These are phyloP conservation scores for Xylariaceae sp. DNA, from an alignment of 2,329 filamentous ascomycete genomes.

Conservation along the genomic window DNA sequence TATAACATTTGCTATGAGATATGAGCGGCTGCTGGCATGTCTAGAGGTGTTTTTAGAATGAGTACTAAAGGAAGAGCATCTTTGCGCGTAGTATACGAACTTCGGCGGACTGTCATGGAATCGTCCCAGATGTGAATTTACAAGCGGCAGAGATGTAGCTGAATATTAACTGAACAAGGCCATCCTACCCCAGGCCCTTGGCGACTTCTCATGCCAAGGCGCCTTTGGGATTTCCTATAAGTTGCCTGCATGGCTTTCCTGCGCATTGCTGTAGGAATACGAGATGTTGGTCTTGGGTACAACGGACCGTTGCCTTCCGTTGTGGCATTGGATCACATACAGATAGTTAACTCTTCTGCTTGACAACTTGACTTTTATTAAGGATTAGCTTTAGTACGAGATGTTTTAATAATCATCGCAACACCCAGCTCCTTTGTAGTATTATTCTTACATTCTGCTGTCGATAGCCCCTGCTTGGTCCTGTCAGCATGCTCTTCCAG, in stretches of 20 bases:
- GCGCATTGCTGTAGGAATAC: conserved; percentile 14
- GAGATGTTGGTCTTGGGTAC: conserved; percentile 6
- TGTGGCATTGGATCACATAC: not conserved
- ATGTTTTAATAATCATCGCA: no score
- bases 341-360: not conserved
- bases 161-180: not conserved
- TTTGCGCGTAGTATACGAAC: no score
- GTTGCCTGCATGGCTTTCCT: conserved; percentile 4
- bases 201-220: conserved; percentile 8
- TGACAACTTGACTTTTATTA: not conserved
- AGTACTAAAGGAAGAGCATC: no score
- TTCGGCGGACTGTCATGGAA: no score
- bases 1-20: no score
- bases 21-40: no score
- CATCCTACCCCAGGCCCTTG: not conserved
- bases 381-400: no score
- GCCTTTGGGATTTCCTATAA: not conserved
- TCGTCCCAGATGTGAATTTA: conserved; percentile 1
- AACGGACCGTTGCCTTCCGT: conserved; percentile 12
- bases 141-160: not conserved
- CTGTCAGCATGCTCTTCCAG: conserved; percentile 9
- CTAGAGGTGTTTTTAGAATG: no score
- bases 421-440: no score
- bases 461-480: conserved; percentile 26
- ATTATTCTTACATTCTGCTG: no score